Base-by-base conservation (phyloP, 23 red algal species). In the Gracilaria caudata region DNA sequence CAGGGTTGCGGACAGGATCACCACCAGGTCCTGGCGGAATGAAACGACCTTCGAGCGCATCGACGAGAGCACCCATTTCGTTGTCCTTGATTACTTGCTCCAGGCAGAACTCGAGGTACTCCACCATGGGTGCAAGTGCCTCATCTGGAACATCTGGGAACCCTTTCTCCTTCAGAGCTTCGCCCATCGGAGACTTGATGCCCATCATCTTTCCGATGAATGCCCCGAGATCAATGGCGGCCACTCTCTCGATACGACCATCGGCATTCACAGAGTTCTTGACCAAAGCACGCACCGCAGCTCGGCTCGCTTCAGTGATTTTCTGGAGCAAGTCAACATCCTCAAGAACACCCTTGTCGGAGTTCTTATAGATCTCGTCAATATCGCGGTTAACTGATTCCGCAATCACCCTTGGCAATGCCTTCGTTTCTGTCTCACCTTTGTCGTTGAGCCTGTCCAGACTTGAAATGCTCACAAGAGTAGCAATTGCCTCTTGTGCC, bases 1-100 rank as follows among this genome's bases (percentile, higher is more conserved):
- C 90, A 20, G 97, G 97, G 77, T 99, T 99, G 10, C 97, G 93
- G 73, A 99, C 90, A 12, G 97, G 97, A 66, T 99, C 97, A 38
- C 97, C 97, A 6, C 97, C 97, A 34, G 97, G 97, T 35, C 97
- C 97, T 33, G 97, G 97, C 16, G 88, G 80, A 80, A 99, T 85
- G 82, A 94, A 99, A 32, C 87, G 70, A 16, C 97, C 97, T 30
- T 94, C 80, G 0, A 99, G 83, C 0, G 97, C 97, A 45, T 85
- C 43, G 41, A 99, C 64, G 45, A 99, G 81, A 9, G 97, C 90
- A 66, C 64, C 64, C 54, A 99, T 83, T 88, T 99, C 97, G 29
- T 99, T 94, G 63, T 99, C 97, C 25, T 71, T 78, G 40, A 95
- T 82, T 19, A 99, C 87, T 74, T 99, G 93, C 63, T 90, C 66